A percentile compares a stretch with the other conserved stretches of the same genome.
Conservation (phyloP, 768 basidiomycete species). For the Rossbeevera mucosa region DNA sequence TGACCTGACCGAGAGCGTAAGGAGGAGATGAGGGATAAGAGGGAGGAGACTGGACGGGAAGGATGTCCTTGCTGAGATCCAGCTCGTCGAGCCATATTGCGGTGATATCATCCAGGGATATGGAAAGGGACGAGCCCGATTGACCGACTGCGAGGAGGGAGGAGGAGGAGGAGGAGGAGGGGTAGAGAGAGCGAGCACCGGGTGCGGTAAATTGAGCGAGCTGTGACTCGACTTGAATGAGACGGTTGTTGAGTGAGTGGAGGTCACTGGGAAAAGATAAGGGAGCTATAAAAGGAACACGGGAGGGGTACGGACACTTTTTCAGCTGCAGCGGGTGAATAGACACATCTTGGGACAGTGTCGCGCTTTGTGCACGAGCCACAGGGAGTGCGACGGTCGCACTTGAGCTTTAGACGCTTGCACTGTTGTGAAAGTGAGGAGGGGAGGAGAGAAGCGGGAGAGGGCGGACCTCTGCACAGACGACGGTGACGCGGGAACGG, state of each 20-base stretch:
- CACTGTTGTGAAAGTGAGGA: slow-evolving; percentile 46
- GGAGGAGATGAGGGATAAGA: slow-evolving; percentile 14
- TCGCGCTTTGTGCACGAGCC: slow-evolving; percentile 77
- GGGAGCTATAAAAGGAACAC: not conserved
- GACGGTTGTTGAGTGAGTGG: slow-evolving; percentile 77
- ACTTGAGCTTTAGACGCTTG: slow-evolving; percentile 84
- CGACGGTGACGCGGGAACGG: slow-evolving; percentile 73
- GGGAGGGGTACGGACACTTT: slow-evolving; percentile 58
- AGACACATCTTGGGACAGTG: slow-evolving; percentile 65
- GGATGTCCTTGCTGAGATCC: slow-evolving; percentile 32
- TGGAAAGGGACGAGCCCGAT: slow-evolving; percentile 45
- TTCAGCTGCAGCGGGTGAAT: slow-evolving; percentile 79
- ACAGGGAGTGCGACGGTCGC: slow-evolving; percentile 75
- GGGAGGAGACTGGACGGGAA: slow-evolving; percentile 16
- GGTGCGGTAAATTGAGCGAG: slow-evolving; percentile 45
- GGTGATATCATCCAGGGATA: slow-evolving; percentile 54
- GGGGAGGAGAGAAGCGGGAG: not conserved
- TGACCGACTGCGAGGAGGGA: slow-evolving; percentile 35
- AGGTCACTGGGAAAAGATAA: slow-evolving; percentile 49
- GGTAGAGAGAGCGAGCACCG: slow-evolving; percentile 22
- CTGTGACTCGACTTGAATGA: slow-evolving; percentile 63
- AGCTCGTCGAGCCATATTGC: slow-evolving; percentile 59
- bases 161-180: slow-evolving; percentile 21
- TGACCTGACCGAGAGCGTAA: slow-evolving; percentile 23
- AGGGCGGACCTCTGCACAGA: slow-evolving; percentile 67